A percentile compares a stretch with the other conserved stretches of the same genome.
Conservation (phyloP, 371 early-diverging fungal genomes). For the Scutellospora calospora region DNA sequence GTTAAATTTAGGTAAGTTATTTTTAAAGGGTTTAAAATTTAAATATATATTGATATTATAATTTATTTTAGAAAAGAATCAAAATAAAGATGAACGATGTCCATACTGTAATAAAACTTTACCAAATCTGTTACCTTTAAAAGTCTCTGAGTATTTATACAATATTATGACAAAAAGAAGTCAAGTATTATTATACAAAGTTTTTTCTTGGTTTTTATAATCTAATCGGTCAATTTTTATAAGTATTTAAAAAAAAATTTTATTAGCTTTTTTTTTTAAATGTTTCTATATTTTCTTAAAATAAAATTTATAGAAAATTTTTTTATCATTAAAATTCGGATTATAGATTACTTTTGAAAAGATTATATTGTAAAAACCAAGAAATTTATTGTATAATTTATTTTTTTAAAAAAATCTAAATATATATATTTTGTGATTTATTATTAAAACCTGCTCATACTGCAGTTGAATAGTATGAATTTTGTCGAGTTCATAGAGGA, state of each 20-base stretch:
- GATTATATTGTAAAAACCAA: no score
- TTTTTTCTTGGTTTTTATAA: neutral
- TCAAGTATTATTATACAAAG: neutral
- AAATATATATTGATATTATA: neutral
- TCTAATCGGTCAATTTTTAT: neutral
- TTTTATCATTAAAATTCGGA: no score
- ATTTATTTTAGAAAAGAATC: neutral
- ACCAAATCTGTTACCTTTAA: neutral
- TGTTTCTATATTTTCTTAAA: no score
- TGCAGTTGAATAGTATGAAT: slow-evolving; percentile 1
- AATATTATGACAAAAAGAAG: neutral
- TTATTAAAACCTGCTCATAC: neutral
- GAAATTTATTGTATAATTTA: no score
- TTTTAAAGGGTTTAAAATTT: no score
- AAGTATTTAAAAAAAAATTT: neutral
- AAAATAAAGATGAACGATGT: neutral
- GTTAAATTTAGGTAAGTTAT: slow-evolving; percentile 2
- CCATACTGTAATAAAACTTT: slow-evolving; percentile 7
- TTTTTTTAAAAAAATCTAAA: no score
- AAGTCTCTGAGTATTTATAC: slow-evolving; percentile 15
- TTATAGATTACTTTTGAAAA: no score
- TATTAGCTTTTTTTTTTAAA: no score
- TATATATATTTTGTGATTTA: no score
- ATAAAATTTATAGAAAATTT: no score
- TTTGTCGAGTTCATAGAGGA: neutral